phyloP scores from a whole-genome alignment of 2,329 filamentous ascomycete genomes.

The Aspergillus tubingensis region DNA sequence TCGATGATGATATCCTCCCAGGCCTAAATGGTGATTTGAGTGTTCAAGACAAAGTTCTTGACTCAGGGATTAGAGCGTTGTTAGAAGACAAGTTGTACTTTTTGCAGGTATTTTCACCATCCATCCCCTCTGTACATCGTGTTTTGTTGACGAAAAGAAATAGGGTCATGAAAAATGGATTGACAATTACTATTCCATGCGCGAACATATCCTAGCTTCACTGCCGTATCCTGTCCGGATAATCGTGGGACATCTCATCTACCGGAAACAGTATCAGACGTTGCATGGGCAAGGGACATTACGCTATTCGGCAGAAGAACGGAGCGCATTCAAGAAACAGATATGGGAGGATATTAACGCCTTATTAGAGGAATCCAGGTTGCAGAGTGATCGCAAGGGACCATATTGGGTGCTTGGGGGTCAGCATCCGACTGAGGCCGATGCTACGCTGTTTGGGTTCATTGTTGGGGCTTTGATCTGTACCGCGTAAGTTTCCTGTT shows the following conservation, averaged over 20 bases:
- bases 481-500: conserved; percentile 51
- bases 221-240: conserved; percentile 57
- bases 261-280: conserved; percentile 47
- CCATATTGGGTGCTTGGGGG: conserved; percentile 63
- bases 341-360: conserved; percentile 57
- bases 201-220: conserved; percentile 50
- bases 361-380: conserved; percentile 43
- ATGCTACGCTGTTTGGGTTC: conserved; percentile 61
- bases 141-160: neutral
- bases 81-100: conserved; percentile 65
- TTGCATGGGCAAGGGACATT: conserved; percentile 60
- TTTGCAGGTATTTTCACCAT: conserved; percentile 47
- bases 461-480: conserved; percentile 55
- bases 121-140: neutral
- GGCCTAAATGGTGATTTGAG: conserved; percentile 54
- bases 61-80: conserved; percentile 56
- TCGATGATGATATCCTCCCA: conserved; percentile 43
- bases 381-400: conserved; percentile 27
- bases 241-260: conserved; percentile 54
- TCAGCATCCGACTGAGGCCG: conserved; percentile 57
- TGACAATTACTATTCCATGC: conserved; percentile 62
- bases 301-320: conserved; percentile 55
- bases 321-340: conserved; percentile 48
- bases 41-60: conserved; percentile 45
- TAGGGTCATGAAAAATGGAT: conserved; percentile 58